Conservation (phyloP, 345 rosid species). For the Hirschfeldia incana region DNA sequence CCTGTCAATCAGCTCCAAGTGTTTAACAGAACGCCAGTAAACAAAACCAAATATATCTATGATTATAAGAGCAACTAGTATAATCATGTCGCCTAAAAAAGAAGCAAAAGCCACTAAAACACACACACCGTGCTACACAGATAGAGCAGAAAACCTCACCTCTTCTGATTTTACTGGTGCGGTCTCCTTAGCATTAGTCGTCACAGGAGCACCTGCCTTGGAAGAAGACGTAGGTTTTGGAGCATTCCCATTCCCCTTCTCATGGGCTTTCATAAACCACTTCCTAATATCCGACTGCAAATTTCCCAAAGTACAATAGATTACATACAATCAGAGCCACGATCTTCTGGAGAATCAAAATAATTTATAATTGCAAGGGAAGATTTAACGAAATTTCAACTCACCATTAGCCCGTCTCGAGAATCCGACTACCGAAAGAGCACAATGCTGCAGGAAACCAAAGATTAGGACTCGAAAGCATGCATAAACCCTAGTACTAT, state of each 20-base stretch:
- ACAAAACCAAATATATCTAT: not conserved
- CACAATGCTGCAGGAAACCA: conserved; percentile 38
- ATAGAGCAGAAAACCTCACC: conserved; percentile 43
- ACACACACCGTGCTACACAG: not conserved
- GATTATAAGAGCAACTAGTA: conserved; percentile 3
- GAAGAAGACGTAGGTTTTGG: conserved; percentile 42
- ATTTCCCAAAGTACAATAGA: conserved; percentile 22
- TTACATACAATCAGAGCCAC: not conserved
- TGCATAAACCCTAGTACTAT: not conserved
- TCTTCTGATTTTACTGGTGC: conserved; percentile 44
- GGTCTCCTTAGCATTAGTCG: conserved; percentile 39
- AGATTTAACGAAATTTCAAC: not conserved
- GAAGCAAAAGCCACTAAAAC: too few relatives aligned
- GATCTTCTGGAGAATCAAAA: conserved; percentile 5
- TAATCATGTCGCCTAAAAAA: not conserved
- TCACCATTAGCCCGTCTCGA: conserved; percentile 30
- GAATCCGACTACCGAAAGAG: conserved; percentile 10
- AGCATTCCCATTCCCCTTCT: conserved; percentile 57
- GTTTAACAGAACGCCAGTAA: conserved; percentile 7
- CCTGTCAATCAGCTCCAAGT: conserved; percentile 40
- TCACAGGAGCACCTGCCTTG: conserved; percentile 39
- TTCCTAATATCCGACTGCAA: conserved; percentile 93
- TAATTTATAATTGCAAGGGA: not conserved
- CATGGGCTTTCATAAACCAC: conserved; percentile 96
- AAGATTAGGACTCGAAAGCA: not conserved